Base-by-base conservation (phyloP, 106 monocot genomes). In the Apostasia ramifera region DNA sequence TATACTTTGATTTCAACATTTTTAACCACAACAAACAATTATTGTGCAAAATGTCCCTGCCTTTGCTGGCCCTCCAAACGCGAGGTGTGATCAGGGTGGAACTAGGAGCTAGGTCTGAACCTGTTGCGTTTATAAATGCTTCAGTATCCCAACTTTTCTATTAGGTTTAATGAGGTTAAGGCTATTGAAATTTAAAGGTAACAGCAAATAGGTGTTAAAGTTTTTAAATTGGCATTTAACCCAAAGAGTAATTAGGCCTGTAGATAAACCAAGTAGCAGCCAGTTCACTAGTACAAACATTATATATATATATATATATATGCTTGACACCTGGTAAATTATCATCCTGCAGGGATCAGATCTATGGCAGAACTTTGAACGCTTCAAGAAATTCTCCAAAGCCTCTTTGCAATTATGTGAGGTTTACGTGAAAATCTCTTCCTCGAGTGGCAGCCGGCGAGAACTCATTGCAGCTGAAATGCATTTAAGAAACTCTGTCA, bases 341-440 rank as follows among this genome's bases (percentile, higher is more conserved):
- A 57, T n/a, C 4, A 57, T 2, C 0, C 63, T 52, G 49, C 83
- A 94, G 94, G 94, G 90, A 0, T 77, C 85, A 59, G 94, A 91
- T 53, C 53, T 94, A 49, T 94, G 90, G 90, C 80, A 77, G 63
- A 75, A 91, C 49, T 46, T 55, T 13, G 76, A 79, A 2, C 85
- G 91, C 55, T 94, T 94, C 61, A 85, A 81, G 66, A 91, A 74
- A 74, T 94, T 91, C 83, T 78, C 83, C 40, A 70, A 68, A 57
- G 87, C 83, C 11, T 85, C 94, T 55, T 76, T 94, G 65, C 75
- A 83, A 66, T 75, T 94, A 13, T 91, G 91, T 63, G 75, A 87
- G 53, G 73, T 85, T 74, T 88, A 80, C 78, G 82, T 94, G 90
- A 83, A 91, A 74, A 90, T 94, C 70, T 80, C 94, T 77, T 77